Base-by-base conservation (phyloP, 129 eudicot species). In the Escallonia herrerae region DNA sequence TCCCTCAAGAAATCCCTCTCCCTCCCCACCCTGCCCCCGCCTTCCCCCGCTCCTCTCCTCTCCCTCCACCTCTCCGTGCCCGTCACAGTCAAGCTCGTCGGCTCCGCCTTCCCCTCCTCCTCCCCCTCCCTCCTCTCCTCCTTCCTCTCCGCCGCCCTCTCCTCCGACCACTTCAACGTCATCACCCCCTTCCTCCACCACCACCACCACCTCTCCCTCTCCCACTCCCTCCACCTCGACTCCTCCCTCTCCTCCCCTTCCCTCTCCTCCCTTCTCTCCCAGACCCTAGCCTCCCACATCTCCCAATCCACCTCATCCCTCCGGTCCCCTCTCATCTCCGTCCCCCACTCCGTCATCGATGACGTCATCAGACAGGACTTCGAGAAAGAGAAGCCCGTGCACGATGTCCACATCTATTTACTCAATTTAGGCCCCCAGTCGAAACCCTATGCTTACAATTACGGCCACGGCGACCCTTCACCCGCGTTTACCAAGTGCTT, bases 111-210 rank as follows among this genome's bases (percentile, higher is more conserved):
- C 85, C 72, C 90, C 7, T 53, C 89, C 70, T 51, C 91, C 58
- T 64, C 89, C 58, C 59, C 84, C 8, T 15, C 77, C 76, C 72
- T 75, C 70, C 79, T 87, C 70, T 48, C 64, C 55, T 82, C 93
- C 73, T 82, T 84, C 76, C 72, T 91, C 74, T 58, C 79, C 75
- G 81, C 97, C 68, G 72, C 88, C 73, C 42, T 83, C 74, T 80
- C 94, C 75, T 78, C 96, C 84, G 93, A 84, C 65, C 79, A 69
- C 68, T 91, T 62, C 86, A 87, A 82, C 75, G 82, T 87, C 85
- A 85, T 79, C 79, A 70, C 88, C 73, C 95, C 94, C 58, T 72
- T 74, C 15, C 33, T 46, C 55, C 10, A 40, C 63, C 15, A 48
- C 68, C 8, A 63, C 68, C 97, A 86, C 76, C 80, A 70, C 15